phyloP scores from a whole-genome alignment of 768 basidiomycete species.

The Rhizopogon vesiculosus region DNA sequence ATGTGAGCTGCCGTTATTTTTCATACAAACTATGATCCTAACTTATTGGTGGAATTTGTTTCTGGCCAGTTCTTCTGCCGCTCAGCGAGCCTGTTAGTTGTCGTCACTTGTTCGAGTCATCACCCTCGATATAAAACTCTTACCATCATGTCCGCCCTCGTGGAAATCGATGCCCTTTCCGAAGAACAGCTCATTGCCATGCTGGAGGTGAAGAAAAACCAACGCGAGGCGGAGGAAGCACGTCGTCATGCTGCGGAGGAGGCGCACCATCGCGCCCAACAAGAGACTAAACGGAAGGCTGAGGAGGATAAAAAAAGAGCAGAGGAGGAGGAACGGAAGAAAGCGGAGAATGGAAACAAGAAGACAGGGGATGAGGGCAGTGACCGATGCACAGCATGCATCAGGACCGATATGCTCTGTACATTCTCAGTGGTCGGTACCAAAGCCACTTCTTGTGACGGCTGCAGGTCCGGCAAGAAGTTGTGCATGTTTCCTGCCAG shows the following conservation, averaged over 20 bases:
- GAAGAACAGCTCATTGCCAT: not conserved
- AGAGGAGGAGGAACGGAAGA: not conserved
- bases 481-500: not conserved
- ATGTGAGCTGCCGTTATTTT: too few species aligned
- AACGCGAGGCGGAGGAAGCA: not conserved
- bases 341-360: not conserved
- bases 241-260: not conserved
- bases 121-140: too few species aligned
- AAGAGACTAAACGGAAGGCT: not conserved
- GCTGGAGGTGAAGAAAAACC: not conserved
- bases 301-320: not conserved
- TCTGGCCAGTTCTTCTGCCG: too few species aligned
- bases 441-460: not conserved
- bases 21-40: too few species aligned
- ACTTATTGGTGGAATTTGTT: too few species aligned
- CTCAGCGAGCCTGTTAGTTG: too few species aligned
- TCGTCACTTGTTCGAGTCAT: too few species aligned
- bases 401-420: not conserved
- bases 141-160: too few species aligned
- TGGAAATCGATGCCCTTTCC: too few species aligned
- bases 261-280: not conserved
- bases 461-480: not conserved
- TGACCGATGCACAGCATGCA: not conserved
- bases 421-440: not conserved
- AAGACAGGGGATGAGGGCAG: not conserved